Conservation (phyloP, 805 yeast genomes). For the Metschnikowia henanensis region DNA sequence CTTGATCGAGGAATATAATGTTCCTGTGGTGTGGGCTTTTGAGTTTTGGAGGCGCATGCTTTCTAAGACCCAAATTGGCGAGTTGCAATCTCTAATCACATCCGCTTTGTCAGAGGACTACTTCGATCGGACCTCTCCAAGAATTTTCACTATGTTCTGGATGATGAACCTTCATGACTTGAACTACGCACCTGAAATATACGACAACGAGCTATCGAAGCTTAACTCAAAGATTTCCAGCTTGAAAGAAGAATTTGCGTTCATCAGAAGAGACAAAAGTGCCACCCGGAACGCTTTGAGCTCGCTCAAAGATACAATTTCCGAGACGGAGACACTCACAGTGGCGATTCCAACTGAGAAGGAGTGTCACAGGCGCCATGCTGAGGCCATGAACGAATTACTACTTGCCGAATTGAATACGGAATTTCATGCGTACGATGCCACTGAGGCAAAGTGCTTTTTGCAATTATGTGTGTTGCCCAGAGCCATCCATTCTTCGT, state of each 20-base stretch:
- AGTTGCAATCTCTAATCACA: slow-evolving; percentile 2
- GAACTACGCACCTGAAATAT: slow-evolving; percentile 49
- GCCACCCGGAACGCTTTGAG: slow-evolving; percentile 19
- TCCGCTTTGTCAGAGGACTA: slow-evolving; percentile 10
- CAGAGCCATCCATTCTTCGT: slow-evolving; percentile 72
- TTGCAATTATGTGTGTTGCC: slow-evolving; percentile 72
- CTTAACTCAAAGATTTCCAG: slow-evolving; percentile 36
- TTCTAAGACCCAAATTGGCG: slow-evolving; percentile 24
- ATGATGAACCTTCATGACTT: slow-evolving; percentile 70
- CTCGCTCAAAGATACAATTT: slow-evolving; percentile 25
- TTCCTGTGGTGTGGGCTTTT: slow-evolving; percentile 66
- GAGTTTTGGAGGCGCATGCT: slow-evolving; percentile 68
- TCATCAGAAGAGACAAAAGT: slow-evolving; percentile 27
- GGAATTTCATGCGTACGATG: slow-evolving; percentile 9
- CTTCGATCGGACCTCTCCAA: slow-evolving; percentile 20
- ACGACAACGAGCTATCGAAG: slow-evolving; percentile 47
- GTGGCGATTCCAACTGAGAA: slow-evolving; percentile 38
- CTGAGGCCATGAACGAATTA: slow-evolving; percentile 29
- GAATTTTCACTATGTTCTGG: slow-evolving; percentile 59
- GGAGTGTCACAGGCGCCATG: slow-evolving; percentile 44
- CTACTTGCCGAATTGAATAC: slow-evolving; percentile 42
- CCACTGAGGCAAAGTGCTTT: slow-evolving; percentile 26
- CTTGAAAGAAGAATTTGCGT: slow-evolving; percentile 33
- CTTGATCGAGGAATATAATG: slow-evolving; percentile 42
- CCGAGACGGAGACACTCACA: slow-evolving; percentile 25